A percentile compares a stretch with the other conserved stretches of the same genome.
Conservation (phyloP, 352 stramenopile genomes). For the Globisporangium barbulae region DNA sequence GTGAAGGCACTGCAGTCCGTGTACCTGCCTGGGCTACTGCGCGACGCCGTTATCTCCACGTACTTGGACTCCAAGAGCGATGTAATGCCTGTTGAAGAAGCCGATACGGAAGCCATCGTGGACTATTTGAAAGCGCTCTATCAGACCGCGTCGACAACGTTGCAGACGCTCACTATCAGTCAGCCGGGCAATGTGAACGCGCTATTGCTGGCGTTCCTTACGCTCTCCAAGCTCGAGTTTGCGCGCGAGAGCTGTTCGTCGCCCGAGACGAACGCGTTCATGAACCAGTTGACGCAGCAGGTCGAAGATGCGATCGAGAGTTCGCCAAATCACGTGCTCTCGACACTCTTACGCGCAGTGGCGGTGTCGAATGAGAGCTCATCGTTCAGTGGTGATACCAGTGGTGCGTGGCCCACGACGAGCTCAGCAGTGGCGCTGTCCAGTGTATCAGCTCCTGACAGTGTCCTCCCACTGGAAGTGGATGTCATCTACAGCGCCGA, state of each 20-base stretch:
- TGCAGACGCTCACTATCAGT: conserved; percentile 2
- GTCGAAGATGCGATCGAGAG: conserved; percentile 39
- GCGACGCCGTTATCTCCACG: conserved; percentile 9
- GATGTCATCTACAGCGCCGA: conserved; percentile 39
- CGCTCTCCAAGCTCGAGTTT: conserved; percentile 44
- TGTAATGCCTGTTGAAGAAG: neutral
- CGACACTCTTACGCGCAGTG: conserved; percentile 27
- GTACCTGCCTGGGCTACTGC: conserved; percentile 29
- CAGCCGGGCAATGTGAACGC: neutral
- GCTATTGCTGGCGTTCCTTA: conserved; percentile 23
- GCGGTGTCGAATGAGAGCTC: conserved; percentile 4
- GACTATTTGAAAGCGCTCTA: conserved; percentile 14
- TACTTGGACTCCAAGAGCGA: conserved; percentile 7
- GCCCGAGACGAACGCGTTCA: conserved; percentile 25
- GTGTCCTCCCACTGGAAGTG: conserved; percentile 24
- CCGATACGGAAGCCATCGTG: conserved; percentile 9
- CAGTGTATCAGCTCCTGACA: neutral
- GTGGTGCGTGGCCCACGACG: neutral
- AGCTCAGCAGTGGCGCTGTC: neutral
- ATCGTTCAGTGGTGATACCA: neutral
- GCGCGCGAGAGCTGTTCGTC: conserved; percentile 37
- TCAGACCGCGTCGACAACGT: neutral
- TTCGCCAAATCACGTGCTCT: conserved; percentile 21
- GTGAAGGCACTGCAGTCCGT: conserved; percentile 26
- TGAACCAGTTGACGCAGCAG: conserved; percentile 39